Evolutionary conservation across 2,329 filamentous ascomycete genomes (phyloP).

Genomic region (Aschersonia sp.): DNA sequence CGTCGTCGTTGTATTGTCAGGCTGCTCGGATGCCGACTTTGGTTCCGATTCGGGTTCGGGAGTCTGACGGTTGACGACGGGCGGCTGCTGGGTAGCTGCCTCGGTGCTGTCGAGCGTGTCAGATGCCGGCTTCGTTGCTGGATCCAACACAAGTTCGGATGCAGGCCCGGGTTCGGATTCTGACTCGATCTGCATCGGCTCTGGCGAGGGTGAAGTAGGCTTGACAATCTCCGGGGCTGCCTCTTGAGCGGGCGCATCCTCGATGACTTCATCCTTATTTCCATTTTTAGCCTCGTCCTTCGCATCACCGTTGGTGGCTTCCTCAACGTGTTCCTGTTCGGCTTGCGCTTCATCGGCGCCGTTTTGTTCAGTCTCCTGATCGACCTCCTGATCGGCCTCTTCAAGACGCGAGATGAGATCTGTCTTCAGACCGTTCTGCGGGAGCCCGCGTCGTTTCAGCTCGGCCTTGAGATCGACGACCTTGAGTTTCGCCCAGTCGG

Average conservation of each 20-base stretch:
- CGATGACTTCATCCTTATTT: neutral
- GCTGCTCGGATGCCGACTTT: too few relatives aligned
- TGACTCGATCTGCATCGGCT: neutral
- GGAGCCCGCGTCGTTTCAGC: conserved; percentile 56
- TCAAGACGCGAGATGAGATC: conserved; percentile 54
- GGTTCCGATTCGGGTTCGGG: too few relatives aligned
- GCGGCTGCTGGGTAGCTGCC: too few relatives aligned
- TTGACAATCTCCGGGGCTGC: neutral
- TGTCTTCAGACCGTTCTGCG: conserved; percentile 54
- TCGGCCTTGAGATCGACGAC: conserved; percentile 63
- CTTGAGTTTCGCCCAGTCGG: conserved; percentile 46
- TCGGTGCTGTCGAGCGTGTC: neutral
- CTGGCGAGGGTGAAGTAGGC: neutral
- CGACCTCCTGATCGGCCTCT: conserved; percentile 8
- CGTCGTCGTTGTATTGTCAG: too few relatives aligned
- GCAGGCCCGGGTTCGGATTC: neutral
- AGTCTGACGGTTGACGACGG: too few relatives aligned
- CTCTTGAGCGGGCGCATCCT: neutral
- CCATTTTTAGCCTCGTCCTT: neutral
- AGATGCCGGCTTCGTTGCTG: neutral
- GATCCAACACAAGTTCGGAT: neutral
- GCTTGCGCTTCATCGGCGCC: neutral
- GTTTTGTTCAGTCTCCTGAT: conserved; percentile 11
- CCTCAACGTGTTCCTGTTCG: neutral
- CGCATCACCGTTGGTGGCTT: neutral